Evolutionary conservation across 2,329 filamentous ascomycete species (phyloP), one percentile per base, ranked within the genome.

Genomic region (Cyphellophora europaea): DNA sequence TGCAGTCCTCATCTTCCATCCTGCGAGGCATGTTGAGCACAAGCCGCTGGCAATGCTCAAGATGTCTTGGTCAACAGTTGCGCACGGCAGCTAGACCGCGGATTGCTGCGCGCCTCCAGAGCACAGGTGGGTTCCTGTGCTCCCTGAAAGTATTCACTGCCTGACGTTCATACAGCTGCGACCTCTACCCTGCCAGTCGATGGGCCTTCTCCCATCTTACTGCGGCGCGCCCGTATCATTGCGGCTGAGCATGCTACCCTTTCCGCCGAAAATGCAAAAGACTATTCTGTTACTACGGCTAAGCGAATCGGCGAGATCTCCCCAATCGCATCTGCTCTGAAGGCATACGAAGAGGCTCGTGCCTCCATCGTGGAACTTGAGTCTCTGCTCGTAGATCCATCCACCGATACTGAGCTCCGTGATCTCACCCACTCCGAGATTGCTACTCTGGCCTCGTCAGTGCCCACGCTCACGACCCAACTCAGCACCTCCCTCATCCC

Each of bases 401-500:
- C 62, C 13, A 71, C 72, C 42, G 76, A 81, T 47, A 48, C 66
- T 1, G 76, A 79, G 49, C 59, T 82, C 38, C 69, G 66, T 36
- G 60, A 67, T 18, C 63, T 81, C 29, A 77, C 77, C 5, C 56
- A 67, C 27, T 71, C 78, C 36, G 91, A 98, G 55, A 69, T 96
- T 6, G 63, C 66, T n/a, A 58, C 70, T 3, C 86, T 84, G 8
- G 65, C 70, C 11, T 60, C 68, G 5, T 66, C 72, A 38, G 70
- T 95, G 15, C 67, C 71, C 3, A 54, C 61, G 1, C 71, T 93
- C 16, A 77, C 77, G 0, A 69, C 69, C 23, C 74, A 72, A 21
- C 71, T 98, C 28, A 85, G 85, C 16, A 75, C 72, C 14, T 77
- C 82, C 30, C 71, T 98, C 35, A 82, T 93, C 11, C 91, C 91